phyloP scores from a whole-genome alignment of 257 asterid genomes.

The Paraleonurus japonicus region DNA sequence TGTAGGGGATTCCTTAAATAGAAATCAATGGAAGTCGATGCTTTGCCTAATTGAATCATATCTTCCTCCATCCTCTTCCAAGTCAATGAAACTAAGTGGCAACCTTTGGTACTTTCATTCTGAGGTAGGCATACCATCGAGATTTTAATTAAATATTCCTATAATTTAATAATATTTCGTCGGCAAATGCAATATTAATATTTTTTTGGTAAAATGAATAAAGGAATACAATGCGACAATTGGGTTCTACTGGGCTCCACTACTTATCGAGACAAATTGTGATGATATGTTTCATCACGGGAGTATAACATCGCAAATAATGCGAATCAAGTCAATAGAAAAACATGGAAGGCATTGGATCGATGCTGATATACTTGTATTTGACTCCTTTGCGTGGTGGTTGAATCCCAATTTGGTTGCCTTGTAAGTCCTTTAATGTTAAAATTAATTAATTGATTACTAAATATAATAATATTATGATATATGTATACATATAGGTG shows the following conservation, averaged over 20 bases:
- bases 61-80: conserved; percentile 21
- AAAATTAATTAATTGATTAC: too few relatives aligned
- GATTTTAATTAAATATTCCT: too few relatives aligned
- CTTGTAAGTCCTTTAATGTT: too few relatives aligned
- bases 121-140: too few relatives aligned
- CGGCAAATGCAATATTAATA: too few relatives aligned
- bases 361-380: conserved; percentile 61
- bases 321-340: conserved; percentile 43
- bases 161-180: too few relatives aligned
- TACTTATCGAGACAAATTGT: conserved; percentile 57
- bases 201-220: neutral
- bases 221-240: conserved; percentile 65
- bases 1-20: conserved; percentile 71
- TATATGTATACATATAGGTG: too few relatives aligned
- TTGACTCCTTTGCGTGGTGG: conserved; percentile 69
- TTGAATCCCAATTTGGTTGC: conserved; percentile 34
- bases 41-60: conserved; percentile 47
- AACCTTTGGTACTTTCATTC: conserved; percentile 36
- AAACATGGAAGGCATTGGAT: conserved; percentile 59
- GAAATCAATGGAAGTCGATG: conserved; percentile 65
- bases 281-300: conserved; percentile 42
- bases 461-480: too few relatives aligned
- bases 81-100: conserved; percentile 25
- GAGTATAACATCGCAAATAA: conserved; percentile 19
- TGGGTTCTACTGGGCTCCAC: conserved; percentile 70